Base-by-base conservation (phyloP, 2,329 filamentous ascomycete species). In the Cyphellophora europaea region DNA sequence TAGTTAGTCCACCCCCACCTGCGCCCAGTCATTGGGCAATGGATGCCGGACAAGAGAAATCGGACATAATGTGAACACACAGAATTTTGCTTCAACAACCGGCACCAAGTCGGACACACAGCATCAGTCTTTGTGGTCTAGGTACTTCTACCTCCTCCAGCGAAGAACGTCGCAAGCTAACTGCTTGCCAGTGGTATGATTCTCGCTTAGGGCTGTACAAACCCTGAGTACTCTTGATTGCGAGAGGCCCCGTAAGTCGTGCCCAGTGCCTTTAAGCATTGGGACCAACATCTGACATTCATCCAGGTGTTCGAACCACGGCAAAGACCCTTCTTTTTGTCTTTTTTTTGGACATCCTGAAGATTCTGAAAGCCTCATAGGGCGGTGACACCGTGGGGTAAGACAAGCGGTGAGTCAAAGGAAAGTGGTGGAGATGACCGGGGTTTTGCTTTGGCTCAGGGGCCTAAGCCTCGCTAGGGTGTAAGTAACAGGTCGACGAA, bases 221-320 rank as follows among this genome's bases (percentile, higher is more conserved):
- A 25, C 21, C 21, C 21, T 25, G 21, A 25, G 21, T 25, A 25
- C 21, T 25, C 21, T 25, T 25, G 21, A 25, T 25, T 25, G 21
- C 21, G 21, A 25, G 21, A 25, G 21, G 21, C 21, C 21, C 21
- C 21, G 21, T 25, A 25, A 25, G 21, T 25, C 21, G 21, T 25
- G 21, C 21, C 21, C 21, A 25, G n/a, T n/a, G 8, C 21, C n/a
- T 25, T n/a, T 8, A 25, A 25, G 21, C 21, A 25, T 25, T 25
- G 21, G 21, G 21, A 25, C 21, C n/a, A n/a, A 8, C 21, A 25
- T 25, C 21, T 25, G 21, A 25, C 21, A 25, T 25, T 25, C 21
- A 25, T 8, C n/a, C 21, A 25, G 21, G 21, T 25, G 21, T 25
- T 25, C 21, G 21, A 25, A 25, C 21, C 21, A 25, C 21, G 21